phyloP scores from a whole-genome alignment of 176 grass and related monocot species.

The Juncus inflexus region DNA sequence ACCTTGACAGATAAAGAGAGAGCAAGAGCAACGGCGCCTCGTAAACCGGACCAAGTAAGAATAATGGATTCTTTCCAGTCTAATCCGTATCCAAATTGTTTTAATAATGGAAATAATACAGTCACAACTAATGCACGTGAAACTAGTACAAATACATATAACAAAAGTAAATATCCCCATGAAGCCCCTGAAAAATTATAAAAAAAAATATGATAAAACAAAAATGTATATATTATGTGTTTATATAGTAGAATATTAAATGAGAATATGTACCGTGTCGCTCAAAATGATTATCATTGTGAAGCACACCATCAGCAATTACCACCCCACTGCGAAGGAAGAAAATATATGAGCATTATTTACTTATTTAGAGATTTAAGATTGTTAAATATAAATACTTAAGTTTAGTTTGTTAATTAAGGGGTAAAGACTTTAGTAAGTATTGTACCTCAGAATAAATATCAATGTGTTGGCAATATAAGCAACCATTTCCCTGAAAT shows the following conservation, averaged over 20 bases:
- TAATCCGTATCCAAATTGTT: conserved; percentile 80
- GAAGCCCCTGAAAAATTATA: conserved; percentile 55
- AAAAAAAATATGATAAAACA: too few species aligned
- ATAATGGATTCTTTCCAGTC: conserved; percentile 72
- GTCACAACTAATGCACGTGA: conserved; percentile 67
- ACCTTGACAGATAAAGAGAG: conserved; percentile 81
- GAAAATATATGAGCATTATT: background rate
- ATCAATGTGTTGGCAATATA: conserved; percentile 97
- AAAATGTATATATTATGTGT: too few species aligned
- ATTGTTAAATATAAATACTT: conserved; percentile 8
- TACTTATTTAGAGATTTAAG: conserved; percentile 8
- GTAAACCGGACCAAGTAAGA: conserved; percentile 77
- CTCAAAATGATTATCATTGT: conserved; percentile 80
- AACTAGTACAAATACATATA: conserved; percentile 76
- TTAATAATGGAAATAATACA: conserved; percentile 65
- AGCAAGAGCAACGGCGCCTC: conserved; percentile 83
- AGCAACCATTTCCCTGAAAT: conserved; percentile 95
- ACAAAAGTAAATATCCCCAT: conserved; percentile 79
- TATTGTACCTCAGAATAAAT: conserved; percentile 99
- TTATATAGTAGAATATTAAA: background rate
- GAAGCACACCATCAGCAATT: conserved; percentile 89
- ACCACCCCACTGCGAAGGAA: conserved; percentile 72
- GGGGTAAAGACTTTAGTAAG: conserved; percentile 10
- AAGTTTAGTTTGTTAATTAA: conserved; percentile 9
- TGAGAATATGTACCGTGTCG: conserved; percentile 64